Evolutionary conservation across 2,329 filamentous ascomycete species (phyloP), one percentile per base, ranked within the genome.

Genomic region (Triangularia setosa): DNA sequence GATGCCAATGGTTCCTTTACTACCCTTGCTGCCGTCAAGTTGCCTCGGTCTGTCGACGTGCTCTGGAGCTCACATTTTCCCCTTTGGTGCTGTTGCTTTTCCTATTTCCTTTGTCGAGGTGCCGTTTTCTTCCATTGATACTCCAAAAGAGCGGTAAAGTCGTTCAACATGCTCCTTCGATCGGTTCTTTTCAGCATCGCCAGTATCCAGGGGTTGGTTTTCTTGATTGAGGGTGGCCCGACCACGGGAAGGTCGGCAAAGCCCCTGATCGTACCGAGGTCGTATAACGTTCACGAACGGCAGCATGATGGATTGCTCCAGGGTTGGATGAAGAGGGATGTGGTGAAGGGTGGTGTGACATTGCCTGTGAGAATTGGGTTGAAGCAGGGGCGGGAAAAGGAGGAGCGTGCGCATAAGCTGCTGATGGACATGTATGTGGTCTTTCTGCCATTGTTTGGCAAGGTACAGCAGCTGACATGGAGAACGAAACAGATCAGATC

Each of bases 311-410:
- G 7, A 1, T 61, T 67, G 18, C 23, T 68, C 21, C 53, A 68
- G 18, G 67, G 67, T 24, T 69, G 68, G 68, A 61, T 65, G 4
- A 67, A 65, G 59, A 62, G 68, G 1, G 65, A 65, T 8, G 28
- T 60, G n/a, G 64, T 53, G 3, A 61, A 65, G 16, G 53, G 61
- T 16, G 54, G 28, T 8, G 30, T 58, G 18, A 62, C 54, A 12
- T 63, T 77, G 16, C 75, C 75, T 5, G 72, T 77, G 69, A 70
- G 75, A 2, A 74, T 77, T 58, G 75, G 74, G 5, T 61, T 77
- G 56, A 72, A 66, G 58, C 74, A 76, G 24, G 40, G 6, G 12
- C 25, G 9, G 65, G 69, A 69, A 11, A 76, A 75, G 18, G 63
- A 76, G 28, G 70, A 75, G 1, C 68, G 65, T 6, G 75, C 74